A percentile compares a stretch with the other conserved stretches of the same genome.
phyloP scores from a whole-genome alignment of 257 asterid genomes.

The Pogostemon cablin region DNA sequence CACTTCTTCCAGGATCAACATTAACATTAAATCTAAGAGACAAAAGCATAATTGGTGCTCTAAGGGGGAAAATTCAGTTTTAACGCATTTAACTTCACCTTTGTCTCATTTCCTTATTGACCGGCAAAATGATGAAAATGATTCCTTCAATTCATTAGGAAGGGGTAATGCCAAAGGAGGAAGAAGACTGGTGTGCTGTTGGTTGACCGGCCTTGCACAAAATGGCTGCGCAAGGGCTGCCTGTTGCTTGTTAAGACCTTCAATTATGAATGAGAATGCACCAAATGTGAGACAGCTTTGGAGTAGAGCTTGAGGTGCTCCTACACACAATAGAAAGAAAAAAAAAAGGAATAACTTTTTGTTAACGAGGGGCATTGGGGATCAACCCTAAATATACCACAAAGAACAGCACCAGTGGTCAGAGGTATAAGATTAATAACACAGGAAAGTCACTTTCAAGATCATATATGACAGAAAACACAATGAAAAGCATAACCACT shows the following conservation, averaged over 20 bases:
- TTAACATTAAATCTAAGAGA: slow-evolving; percentile 21
- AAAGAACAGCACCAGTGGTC: background rate
- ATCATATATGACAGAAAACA: background rate
- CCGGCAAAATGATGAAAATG: slow-evolving; percentile 71
- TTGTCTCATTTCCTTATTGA: slow-evolving; percentile 57
- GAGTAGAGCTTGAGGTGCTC: slow-evolving; percentile 93
- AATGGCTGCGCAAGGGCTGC: slow-evolving; percentile 76
- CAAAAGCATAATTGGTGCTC: background rate
- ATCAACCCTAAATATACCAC: too few species aligned
- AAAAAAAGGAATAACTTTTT: background rate
- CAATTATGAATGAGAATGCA: slow-evolving; percentile 88
- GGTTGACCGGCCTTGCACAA: slow-evolving; percentile 29
- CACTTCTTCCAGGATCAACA: background rate
- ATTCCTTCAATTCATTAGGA: slow-evolving; percentile 81
- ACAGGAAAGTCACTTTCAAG: background rate
- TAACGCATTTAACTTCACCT: background rate
- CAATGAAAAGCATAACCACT: background rate
- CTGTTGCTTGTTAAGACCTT: slow-evolving; percentile 86
- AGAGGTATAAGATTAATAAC: slow-evolving; percentile 9
- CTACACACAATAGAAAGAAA: slow-evolving; percentile 41
- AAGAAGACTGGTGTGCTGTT: slow-evolving; percentile 47
- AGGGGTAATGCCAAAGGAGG: slow-evolving; percentile 85
- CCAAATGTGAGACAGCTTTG: slow-evolving; percentile 93
- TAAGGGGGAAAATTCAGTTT: slow-evolving; percentile 2
- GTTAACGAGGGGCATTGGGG: too few species aligned